Conservation (phyloP, 2,329 filamentous ascomycete species). For the Alternaria sp. region DNA sequence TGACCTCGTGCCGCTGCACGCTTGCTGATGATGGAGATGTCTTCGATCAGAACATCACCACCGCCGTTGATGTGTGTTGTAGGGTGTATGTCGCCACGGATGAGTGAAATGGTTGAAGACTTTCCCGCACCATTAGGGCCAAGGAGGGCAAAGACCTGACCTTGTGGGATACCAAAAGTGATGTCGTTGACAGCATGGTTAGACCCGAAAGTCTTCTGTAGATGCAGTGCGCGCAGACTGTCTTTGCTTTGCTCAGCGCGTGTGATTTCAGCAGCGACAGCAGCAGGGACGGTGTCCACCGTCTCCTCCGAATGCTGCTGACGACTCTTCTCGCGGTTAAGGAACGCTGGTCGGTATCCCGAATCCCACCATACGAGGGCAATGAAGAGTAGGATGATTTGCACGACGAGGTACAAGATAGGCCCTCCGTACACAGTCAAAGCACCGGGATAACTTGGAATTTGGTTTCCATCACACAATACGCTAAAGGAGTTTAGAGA, state of each 20-base stretch:
- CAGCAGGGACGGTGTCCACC: slow-evolving; percentile 58
- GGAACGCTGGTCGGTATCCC: slow-evolving; percentile 68
- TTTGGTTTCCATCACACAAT: slow-evolving; percentile 70
- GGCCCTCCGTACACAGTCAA: slow-evolving; percentile 83
- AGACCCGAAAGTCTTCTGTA: slow-evolving; percentile 80
- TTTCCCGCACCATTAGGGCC: slow-evolving; percentile 94
- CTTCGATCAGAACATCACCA: slow-evolving; percentile 85
- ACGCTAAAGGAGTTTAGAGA: slow-evolving; percentile 85
- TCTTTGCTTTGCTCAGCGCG: slow-evolving; percentile 70
- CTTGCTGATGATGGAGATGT: slow-evolving; percentile 75
- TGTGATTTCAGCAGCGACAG: slow-evolving; percentile 71
- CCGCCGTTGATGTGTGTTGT: slow-evolving; percentile 63
- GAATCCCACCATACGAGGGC: slow-evolving; percentile 83
- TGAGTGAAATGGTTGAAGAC: slow-evolving; percentile 86
- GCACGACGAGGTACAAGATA: slow-evolving; percentile 81
- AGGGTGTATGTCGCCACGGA: slow-evolving; percentile 86
- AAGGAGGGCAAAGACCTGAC: slow-evolving; percentile 87
- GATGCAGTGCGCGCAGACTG: slow-evolving; percentile 79
- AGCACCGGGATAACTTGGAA: slow-evolving; percentile 73
- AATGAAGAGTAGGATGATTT: slow-evolving; percentile 74
- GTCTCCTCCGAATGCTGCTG: slow-evolving; percentile 56
- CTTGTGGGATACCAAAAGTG: slow-evolving; percentile 79
- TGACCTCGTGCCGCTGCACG: slow-evolving; percentile 77
- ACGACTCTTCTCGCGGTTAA: slow-evolving; percentile 45
- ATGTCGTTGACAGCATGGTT: slow-evolving; percentile 85